These are phyloP conservation scores for Lecanosticta acicola DNA, from an alignment of 2,329 filamentous ascomycete genomes.

Conservation along the genomic window DNA sequence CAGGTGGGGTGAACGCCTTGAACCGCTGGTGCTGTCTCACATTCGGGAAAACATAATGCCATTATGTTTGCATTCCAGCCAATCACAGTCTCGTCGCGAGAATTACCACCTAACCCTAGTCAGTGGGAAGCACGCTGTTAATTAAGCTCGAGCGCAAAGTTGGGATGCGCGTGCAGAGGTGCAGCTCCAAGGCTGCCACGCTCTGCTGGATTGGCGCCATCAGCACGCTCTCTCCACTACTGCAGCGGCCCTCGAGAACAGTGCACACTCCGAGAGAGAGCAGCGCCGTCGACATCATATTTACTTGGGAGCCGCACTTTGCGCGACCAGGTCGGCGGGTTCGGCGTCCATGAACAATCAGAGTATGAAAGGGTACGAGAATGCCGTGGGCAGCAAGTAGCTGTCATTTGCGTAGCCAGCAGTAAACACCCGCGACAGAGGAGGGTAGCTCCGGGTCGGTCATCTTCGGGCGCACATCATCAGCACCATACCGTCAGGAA, in stretches of 20 bases:
- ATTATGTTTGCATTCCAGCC: not conserved
- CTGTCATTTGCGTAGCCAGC: not conserved
- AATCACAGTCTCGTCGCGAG: not conserved
- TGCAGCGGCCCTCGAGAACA: no score
- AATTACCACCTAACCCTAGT: not conserved
- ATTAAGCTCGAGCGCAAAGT: not conserved
- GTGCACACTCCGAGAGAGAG: not conserved
- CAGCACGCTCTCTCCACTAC: no score
- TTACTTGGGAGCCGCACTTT: not conserved
- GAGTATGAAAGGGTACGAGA: not conserved
- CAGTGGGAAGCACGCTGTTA: not conserved
- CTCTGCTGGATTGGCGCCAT: not conserved
- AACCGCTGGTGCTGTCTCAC: no score
- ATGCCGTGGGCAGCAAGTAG: not conserved
- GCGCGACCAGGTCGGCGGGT: not conserved
- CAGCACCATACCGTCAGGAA: conserved; percentile 2
- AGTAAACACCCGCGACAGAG: not conserved
- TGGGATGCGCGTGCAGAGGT: no score
- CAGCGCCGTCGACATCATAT: not conserved
- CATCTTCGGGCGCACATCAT: conserved; percentile 4
- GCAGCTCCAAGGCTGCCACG: not conserved
- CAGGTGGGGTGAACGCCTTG: not conserved
- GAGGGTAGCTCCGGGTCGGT: not conserved
- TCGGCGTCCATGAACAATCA: not conserved
- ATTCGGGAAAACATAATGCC: no score